phyloP scores from a whole-genome alignment of 331 rosid genomes.

The Arachis monticola region DNA sequence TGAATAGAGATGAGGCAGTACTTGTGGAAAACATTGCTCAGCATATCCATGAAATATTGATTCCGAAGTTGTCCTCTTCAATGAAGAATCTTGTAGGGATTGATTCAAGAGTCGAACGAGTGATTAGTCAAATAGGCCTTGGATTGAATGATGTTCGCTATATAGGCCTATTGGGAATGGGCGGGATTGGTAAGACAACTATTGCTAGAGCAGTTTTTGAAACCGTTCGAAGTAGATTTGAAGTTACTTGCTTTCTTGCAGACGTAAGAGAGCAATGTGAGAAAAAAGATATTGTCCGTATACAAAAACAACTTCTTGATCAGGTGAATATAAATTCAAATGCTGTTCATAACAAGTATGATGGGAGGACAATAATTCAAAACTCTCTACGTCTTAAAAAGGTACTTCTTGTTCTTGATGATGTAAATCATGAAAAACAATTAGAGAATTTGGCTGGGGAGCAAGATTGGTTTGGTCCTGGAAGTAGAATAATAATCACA shows the following conservation, averaged over 20 bases:
- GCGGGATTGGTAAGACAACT: slow-evolving; percentile 18
- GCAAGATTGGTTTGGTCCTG: not conserved
- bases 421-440: no score
- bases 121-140: not conserved
- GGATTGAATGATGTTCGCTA: not conserved
- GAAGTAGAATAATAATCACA: no score
- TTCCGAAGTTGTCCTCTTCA: not conserved
- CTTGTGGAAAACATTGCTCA: not conserved
- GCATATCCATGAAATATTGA: not conserved
- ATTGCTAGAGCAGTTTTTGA: slow-evolving; percentile 22
- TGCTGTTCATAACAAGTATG: not conserved
- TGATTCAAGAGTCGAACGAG: not conserved
- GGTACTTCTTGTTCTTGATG: no score
- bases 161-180: slow-evolving; percentile 31
- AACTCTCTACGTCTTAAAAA: no score
- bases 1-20: not conserved
- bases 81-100: slow-evolving; percentile 18
- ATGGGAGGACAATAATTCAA: no score
- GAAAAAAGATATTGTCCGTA: not conserved
- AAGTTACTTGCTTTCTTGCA: slow-evolving; percentile 2
- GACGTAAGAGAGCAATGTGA: not conserved
- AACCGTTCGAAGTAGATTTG: not conserved
- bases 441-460: not conserved
- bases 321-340: not conserved
- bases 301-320: not conserved